Evolutionary conservation across 352 stramenopile genomes (phyloP).

Genomic region (Thraustochytrium sp.): DNA sequence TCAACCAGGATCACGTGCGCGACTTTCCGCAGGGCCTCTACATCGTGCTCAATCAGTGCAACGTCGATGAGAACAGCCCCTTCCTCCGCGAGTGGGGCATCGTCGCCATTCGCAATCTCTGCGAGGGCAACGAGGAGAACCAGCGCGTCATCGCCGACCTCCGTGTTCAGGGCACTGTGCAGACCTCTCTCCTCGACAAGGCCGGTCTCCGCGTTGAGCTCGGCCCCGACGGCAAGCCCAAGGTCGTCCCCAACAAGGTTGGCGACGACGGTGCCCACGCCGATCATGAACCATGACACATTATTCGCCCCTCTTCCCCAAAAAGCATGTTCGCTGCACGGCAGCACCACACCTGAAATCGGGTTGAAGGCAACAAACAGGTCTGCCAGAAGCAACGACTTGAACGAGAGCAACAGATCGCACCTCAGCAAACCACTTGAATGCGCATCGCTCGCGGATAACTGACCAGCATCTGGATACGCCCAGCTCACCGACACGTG

Average conservation of each 20-base stretch:
- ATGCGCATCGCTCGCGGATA: too few relatives aligned
- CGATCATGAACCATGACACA: too few relatives aligned
- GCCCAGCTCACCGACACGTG: too few relatives aligned
- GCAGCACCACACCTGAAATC: too few relatives aligned
- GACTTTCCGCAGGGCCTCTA: constrained; percentile 60
- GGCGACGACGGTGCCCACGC: too few relatives aligned
- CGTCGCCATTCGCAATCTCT: constrained; percentile 75
- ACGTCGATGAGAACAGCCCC: constrained; percentile 73
- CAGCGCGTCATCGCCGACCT: constrained; percentile 44
- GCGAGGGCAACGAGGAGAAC: constrained; percentile 61
- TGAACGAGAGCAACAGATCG: too few relatives aligned
- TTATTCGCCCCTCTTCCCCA: too few relatives aligned
- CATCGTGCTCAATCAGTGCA: constrained; percentile 79
- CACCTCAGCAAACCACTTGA: too few relatives aligned
- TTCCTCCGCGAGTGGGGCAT: constrained; percentile 79
- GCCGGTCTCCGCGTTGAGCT: constrained; percentile 28
- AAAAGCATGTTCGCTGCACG: too few relatives aligned
- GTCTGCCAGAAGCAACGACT: too few relatives aligned
- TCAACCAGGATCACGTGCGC: constrained; percentile 69
- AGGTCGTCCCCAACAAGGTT: constrained; percentile 32
- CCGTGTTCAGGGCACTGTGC: constrained; percentile 23
- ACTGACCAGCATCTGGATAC: too few relatives aligned
- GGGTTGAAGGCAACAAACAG: too few relatives aligned
- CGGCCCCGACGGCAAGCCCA: not conserved
- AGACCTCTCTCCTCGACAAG: constrained; percentile 25